Percentiles rank a stretch among this genome's conserved stretches.
Conservation (phyloP, 2,329 filamentous ascomycete genomes). For the Knufia fluminis region DNA sequence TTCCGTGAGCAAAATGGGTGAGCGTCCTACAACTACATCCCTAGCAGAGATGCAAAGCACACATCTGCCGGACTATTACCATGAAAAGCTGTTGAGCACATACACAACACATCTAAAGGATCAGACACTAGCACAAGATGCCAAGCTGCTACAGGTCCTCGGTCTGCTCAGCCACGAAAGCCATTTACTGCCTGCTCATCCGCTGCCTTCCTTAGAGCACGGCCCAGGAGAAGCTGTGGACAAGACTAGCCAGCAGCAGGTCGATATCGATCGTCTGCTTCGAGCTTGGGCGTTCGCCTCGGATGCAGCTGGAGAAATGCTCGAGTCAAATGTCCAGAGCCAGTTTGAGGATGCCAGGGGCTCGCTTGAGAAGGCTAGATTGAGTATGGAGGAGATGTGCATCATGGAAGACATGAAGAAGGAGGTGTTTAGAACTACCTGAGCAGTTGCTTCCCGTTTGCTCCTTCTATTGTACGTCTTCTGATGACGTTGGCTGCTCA, state of each 20-base stretch:
- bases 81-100: constrained; percentile 8
- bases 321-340: not conserved
- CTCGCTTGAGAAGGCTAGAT: not conserved
- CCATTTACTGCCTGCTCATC: constrained; percentile 18
- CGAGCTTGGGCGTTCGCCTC: constrained; percentile 21
- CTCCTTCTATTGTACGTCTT: too few relatives aligned
- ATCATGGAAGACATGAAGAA: not conserved
- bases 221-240: constrained; percentile 13
- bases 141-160: constrained; percentile 13
- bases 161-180: constrained; percentile 21
- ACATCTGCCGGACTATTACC: constrained; percentile 11
- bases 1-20: not conserved
- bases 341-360: not conserved
- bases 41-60: constrained; percentile 11
- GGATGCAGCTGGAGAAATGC: constrained; percentile 12
- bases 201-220: constrained; percentile 14
- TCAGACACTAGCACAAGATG: constrained; percentile 11
- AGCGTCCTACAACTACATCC: not conserved
- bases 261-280: constrained; percentile 13
- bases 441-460: not conserved
- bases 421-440: not conserved
- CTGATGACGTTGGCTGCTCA: too few relatives aligned
- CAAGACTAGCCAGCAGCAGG: constrained; percentile 6
- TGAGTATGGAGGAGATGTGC: not conserved
- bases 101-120: constrained; percentile 11